phyloP scores from a whole-genome alignment of 345 rosid genomes.

The Erysimum cheiranthoides region DNA sequence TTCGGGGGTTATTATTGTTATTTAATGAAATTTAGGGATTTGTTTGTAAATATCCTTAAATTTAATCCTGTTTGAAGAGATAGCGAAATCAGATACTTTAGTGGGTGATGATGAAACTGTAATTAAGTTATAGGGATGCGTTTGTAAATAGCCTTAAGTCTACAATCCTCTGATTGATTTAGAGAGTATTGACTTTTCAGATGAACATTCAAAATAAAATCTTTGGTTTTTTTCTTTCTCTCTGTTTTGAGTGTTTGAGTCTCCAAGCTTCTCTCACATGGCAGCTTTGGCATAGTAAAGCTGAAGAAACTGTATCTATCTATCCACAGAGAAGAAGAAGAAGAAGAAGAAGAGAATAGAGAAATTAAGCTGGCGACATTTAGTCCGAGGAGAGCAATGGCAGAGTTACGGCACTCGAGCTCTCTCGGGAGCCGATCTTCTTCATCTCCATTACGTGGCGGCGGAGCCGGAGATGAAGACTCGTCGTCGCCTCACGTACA shows the following conservation, averaged over 20 bases:
- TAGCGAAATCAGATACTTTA: no score
- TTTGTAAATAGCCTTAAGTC: neutral
- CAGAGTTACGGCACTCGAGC: slow-evolving; percentile 94
- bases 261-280: slow-evolving; percentile 45
- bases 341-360: slow-evolving; percentile 8
- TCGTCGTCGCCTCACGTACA: slow-evolving; percentile 80
- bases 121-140: neutral
- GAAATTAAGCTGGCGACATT: slow-evolving; percentile 57
- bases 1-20: neutral
- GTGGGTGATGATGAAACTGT: no score
- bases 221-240: neutral
- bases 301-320: slow-evolving; percentile 26
- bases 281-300: slow-evolving; percentile 32
- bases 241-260: slow-evolving; percentile 17
- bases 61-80: no score
- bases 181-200: slow-evolving; percentile 39
- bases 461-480: slow-evolving; percentile 71
- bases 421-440: slow-evolving; percentile 83
- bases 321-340: slow-evolving; percentile 7
- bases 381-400: slow-evolving; percentile 84
- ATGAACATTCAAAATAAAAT: neutral
- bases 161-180: neutral
- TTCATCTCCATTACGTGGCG: slow-evolving; percentile 81
- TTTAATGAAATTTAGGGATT: no score
- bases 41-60: neutral